Percentiles rank a stretch among this genome's conserved stretches.
These are phyloP conservation scores for Claviceps arundinis DNA, from an alignment of 2,329 filamentous ascomycete species.

Conservation along the genomic window DNA sequence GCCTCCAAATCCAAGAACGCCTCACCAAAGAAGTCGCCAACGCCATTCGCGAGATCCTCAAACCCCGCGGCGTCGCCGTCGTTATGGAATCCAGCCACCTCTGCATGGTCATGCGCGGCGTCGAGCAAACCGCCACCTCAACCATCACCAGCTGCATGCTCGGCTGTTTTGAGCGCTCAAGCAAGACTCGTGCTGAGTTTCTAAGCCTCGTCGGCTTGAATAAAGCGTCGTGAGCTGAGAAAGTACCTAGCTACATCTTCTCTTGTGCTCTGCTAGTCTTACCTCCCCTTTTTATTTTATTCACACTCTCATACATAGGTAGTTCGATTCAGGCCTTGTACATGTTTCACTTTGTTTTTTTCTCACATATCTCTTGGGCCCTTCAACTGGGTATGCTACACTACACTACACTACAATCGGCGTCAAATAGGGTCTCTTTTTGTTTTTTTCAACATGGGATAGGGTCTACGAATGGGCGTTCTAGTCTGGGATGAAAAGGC, in stretches of 20 bases:
- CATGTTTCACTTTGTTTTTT: too few species aligned
- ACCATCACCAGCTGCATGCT: conserved; percentile 96
- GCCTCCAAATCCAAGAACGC: conserved; percentile 91
- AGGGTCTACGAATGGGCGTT: too few species aligned
- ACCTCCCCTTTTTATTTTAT: not conserved
- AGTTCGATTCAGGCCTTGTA: too few species aligned
- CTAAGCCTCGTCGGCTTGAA: conserved; percentile 64
- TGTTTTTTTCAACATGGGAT: too few species aligned
- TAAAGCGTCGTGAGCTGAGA: conserved; percentile 3
- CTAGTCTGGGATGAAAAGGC: conserved; percentile 5
- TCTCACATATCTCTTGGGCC: too few species aligned
- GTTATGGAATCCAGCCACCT: conserved; percentile 95
- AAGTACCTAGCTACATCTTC: not conserved
- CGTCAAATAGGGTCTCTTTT: too few species aligned
- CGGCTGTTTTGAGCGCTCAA: conserved; percentile 85
- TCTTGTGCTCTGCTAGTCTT: not conserved
- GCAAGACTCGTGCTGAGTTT: conserved; percentile 93
- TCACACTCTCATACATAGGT: not conserved
- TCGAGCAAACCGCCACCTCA: conserved; percentile 74
- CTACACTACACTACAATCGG: too few species aligned
- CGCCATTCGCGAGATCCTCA: conserved; percentile 82
- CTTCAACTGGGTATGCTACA: too few species aligned
- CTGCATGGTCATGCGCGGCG: conserved; percentile 99
- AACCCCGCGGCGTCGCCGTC: conserved; percentile 88
- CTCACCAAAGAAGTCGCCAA: conserved; percentile 93